Evolutionary conservation across 2,329 filamentous ascomycete genomes (phyloP), one percentile per base, ranked within the genome.

Genomic region (Cyphellophora attinorum): DNA sequence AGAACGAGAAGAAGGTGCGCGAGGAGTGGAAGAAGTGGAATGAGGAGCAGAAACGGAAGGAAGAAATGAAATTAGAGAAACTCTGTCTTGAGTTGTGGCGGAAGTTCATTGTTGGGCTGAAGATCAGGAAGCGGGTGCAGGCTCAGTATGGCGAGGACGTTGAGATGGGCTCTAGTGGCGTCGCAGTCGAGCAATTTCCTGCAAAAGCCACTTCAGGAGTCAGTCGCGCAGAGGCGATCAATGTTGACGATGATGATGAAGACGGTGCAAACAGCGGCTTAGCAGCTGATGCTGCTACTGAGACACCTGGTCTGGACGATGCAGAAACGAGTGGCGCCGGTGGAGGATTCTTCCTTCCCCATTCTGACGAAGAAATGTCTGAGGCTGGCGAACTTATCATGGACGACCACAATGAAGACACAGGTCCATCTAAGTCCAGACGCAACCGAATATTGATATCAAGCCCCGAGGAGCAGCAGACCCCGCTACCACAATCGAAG

Each of bases 101-200:
- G 38, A 93, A 83, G 57, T 85, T 95, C 48, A 59, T 93, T 11
- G 83, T 88, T 67, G 88, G 88, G 0, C 54, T 95, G 59, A 72
- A 85, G 3, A 91, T 96, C 38, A 70, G 85, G 13, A 72, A 91
- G 54, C 71, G 85, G 31, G 79, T 93, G 27, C 69, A 69, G 27
- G 70, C 77, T 35, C 83, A 93, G 41, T 93, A 93, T 54, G 83
- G 81, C 1, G 70, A 77, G 32, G 56, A 59, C 23, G 62, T 37
- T 10, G 36, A 44, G 8, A 15, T 15, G 21, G 21, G 14, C 5
- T n/a, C 34, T 27, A 6, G 31, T 23, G 5, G 11, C 31, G 14
- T 14, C 29, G 3, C n/a, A 16, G 16, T 41, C 41, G 13, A 31
- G n/a, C 8, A 25, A n/a, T n/a, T 25, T 8, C 21, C 21, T 8